These are phyloP conservation scores for Blepharisma japonicum DNA, from an alignment of 73 alveolate genomes.

Conservation along the genomic window DNA sequence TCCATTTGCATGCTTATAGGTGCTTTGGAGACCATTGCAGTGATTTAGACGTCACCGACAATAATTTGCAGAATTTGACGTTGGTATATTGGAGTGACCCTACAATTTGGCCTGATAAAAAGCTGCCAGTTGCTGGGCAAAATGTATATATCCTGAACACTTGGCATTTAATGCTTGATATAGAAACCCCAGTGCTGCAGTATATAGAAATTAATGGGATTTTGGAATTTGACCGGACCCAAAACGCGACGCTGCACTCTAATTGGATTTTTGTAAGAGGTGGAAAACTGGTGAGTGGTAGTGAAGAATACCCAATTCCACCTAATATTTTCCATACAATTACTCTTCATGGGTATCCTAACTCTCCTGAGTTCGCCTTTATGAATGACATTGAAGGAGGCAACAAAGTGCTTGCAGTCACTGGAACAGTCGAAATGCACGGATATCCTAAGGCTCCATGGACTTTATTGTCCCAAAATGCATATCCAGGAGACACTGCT, in stretches of 20 bases:
- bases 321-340: not conserved
- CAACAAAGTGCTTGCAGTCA: conserved; percentile 46
- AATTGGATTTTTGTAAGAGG: conserved; percentile 51
- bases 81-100: conserved; percentile 33
- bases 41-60: too few species aligned
- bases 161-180: conserved; percentile 47
- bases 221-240: conserved; percentile 29
- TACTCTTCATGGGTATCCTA: not conserved
- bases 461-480: conserved; percentile 1
- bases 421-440: conserved; percentile 38
- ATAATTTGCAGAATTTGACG: not conserved
- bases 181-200: conserved; percentile 29
- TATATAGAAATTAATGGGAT: conserved; percentile 32
- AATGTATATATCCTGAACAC: conserved; percentile 28
- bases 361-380: not conserved
- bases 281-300: conserved; percentile 51
- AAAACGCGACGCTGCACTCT: conserved; percentile 19
- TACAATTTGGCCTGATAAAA: conserved; percentile 29
- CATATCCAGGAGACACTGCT: conserved; percentile 30
- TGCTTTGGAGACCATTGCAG: too few species aligned
- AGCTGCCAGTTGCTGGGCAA: conserved; percentile 25
- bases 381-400: conserved; percentile 46
- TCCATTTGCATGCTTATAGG: not conserved
- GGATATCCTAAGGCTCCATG: conserved; percentile 35
- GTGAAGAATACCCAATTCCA: not conserved